phyloP scores from a whole-genome alignment of 371 early-diverging fungal species.

The Amoeboaphelidium protococcarum region DNA sequence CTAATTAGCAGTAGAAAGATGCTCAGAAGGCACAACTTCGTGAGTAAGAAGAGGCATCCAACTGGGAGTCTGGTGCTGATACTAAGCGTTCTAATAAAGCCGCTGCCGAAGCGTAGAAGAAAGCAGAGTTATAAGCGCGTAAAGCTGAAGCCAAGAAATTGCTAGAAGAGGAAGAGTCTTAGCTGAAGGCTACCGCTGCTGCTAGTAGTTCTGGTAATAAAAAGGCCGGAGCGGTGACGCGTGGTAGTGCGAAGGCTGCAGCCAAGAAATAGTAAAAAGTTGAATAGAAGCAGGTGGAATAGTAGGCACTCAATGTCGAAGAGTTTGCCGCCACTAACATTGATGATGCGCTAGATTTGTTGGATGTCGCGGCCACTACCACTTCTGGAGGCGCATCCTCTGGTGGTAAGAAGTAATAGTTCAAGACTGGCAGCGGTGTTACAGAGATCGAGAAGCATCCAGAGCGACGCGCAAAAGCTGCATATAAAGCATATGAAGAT shows the following conservation, averaged over 20 bases:
- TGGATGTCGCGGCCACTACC: conserved; percentile 13
- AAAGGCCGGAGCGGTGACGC: conserved; percentile 7
- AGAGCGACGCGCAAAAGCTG: conserved; percentile 45
- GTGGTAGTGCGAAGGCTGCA: neutral
- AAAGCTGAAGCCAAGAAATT: conserved; percentile 18
- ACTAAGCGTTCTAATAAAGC: neutral
- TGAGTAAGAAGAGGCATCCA: neutral
- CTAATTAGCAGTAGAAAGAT: neutral
- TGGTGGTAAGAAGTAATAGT: conserved; percentile 4
- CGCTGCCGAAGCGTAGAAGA: neutral
- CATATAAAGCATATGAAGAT: conserved; percentile 35
- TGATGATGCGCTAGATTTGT: conserved; percentile 46
- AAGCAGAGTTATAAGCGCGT: conserved; percentile 5
- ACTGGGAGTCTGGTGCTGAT: neutral
- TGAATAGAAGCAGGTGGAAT: conserved; percentile 20
- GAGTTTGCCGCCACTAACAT: conserved; percentile 39
- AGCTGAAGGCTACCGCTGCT: conserved; percentile 9
- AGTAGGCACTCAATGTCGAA: conserved; percentile 22
- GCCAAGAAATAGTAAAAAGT: neutral
- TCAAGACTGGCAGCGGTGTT: conserved; percentile 6
- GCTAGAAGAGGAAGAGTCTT: conserved; percentile 17
- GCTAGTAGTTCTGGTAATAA: conserved; percentile 5
- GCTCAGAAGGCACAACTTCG: neutral
- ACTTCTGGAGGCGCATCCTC: conserved; percentile 7
- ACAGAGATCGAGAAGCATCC: conserved; percentile 49